Percentiles rank a stretch among this genome's conserved stretches.
phyloP scores from a whole-genome alignment of 768 basidiomycete species.

The Exidia glandulosa region DNA sequence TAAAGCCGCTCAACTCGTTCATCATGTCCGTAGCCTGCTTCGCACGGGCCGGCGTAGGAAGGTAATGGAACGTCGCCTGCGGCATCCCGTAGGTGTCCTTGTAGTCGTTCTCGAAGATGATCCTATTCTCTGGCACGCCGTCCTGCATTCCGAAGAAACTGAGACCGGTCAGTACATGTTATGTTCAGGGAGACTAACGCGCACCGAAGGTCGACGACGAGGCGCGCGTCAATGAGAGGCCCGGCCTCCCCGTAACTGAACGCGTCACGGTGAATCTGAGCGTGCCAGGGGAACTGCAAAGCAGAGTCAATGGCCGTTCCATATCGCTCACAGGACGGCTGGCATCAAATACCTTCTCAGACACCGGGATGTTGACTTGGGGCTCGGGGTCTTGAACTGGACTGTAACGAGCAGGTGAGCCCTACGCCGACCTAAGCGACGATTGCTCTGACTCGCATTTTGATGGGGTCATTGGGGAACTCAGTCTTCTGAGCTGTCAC shows the following conservation, averaged over 20 bases:
- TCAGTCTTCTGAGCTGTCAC: conserved; percentile 11
- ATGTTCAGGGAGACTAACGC: not conserved
- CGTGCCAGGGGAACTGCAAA: conserved; percentile 8
- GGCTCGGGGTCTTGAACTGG: conserved; percentile 19
- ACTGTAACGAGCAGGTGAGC: too few species aligned
- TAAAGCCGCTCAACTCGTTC: conserved; percentile 9
- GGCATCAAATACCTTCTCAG: not conserved
- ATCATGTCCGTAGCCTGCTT: conserved; percentile 10
- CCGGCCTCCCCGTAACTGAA: conserved; percentile 25
- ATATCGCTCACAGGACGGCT: not conserved
- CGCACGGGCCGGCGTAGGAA: conserved; percentile 4
- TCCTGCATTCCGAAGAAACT: conserved; percentile 16
- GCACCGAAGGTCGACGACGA: conserved; percentile 21
- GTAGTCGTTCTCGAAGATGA: conserved; percentile 10
- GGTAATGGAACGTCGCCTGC: conserved; percentile 21
- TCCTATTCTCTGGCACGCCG: conserved; percentile 8
- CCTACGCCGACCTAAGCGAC: too few species aligned
- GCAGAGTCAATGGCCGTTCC: conserved; percentile 13
- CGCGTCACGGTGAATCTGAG: conserved; percentile 25
- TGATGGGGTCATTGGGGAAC: conserved; percentile 13
- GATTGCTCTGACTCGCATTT: conserved; percentile 1
- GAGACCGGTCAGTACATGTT: not conserved
- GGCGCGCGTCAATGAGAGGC: conserved; percentile 17
- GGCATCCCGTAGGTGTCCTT: conserved; percentile 23
- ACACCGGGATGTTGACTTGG: conserved; percentile 19